Evolutionary conservation across 495 filamentous ascomycete species (phyloP).

Genomic region (Rostrohypoxylon terebratum): DNA sequence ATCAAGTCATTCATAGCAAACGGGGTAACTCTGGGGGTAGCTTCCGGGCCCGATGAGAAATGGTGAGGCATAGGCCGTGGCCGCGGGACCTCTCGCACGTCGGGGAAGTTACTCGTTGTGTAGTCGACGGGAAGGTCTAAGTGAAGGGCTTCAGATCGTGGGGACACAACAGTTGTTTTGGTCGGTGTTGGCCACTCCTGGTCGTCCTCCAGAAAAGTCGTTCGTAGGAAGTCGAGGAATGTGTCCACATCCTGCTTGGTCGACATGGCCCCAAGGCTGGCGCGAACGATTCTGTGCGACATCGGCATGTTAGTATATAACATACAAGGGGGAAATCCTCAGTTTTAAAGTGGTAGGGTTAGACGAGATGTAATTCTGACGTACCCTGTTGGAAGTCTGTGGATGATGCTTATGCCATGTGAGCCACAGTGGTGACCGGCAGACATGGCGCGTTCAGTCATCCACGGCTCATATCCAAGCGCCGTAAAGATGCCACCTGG

Average conservation of each 20-base stretch:
- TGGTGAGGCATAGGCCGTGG: conserved; percentile 38
- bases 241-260: conserved; percentile 68
- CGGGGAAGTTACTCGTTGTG: conserved; percentile 39
- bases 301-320: conserved; percentile 23
- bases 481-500: conserved; percentile 60
- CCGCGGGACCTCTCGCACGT: conserved; percentile 44
- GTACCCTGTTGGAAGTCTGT: conserved; percentile 66
- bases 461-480: conserved; percentile 65
- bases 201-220: conserved; percentile 58
- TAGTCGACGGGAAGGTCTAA: conserved; percentile 38
- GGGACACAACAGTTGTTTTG: conserved; percentile 26
- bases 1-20: conserved; percentile 42
- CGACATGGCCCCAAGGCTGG: conserved; percentile 79
- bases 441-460: conserved; percentile 70
- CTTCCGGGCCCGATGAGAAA: conserved; percentile 36
- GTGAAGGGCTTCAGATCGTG: conserved; percentile 32
- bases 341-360: conserved; percentile 20
- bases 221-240: conserved; percentile 67
- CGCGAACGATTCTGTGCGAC: conserved; percentile 67
- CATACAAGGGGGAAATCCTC: not conserved
- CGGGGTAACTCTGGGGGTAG: conserved; percentile 37
- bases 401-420: conserved; percentile 61
- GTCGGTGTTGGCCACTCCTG: conserved; percentile 30
- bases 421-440: conserved; percentile 72
- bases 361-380: conserved; percentile 47